Evolutionary conservation across 2,329 filamentous ascomycete genomes (phyloP).

Genomic region (Hypoxylon sp.): DNA sequence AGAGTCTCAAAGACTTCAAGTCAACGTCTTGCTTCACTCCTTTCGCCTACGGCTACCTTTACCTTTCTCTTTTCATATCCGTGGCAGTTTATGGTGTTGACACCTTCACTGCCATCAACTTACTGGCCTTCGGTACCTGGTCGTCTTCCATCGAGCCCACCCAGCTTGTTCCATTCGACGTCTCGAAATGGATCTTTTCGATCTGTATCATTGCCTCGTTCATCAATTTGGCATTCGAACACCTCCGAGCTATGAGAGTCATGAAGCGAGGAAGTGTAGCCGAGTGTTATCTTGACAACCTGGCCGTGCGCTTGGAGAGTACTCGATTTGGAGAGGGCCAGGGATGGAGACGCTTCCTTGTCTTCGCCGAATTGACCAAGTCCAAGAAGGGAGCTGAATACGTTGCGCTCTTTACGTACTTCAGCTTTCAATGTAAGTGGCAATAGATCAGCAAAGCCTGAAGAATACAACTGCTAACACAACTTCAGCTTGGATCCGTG

Average conservation of each 20-base stretch:
- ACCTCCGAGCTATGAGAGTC: conserved; percentile 80
- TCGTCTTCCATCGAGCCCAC: conserved; percentile 83
- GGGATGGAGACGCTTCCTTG: conserved; percentile 91
- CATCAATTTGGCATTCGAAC: conserved; percentile 82
- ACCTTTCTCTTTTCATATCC: conserved; percentile 81
- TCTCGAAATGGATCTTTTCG: conserved; percentile 96
- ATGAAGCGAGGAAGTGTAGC: conserved; percentile 88
- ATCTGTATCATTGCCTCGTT: conserved; percentile 92
- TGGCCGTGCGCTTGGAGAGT: conserved; percentile 87
- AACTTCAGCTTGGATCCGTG: conserved; percentile 80
- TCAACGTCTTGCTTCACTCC: conserved; percentile 80
- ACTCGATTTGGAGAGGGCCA: conserved; percentile 78
- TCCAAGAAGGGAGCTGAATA: conserved; percentile 92
- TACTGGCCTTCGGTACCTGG: conserved; percentile 91
- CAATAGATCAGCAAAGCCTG: neutral
- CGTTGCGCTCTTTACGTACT: conserved; percentile 90
- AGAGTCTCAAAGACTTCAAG: conserved; percentile 80
- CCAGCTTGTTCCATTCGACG: conserved; percentile 73
- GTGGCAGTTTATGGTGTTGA: conserved; percentile 89
- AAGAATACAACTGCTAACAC: conserved; percentile 37
- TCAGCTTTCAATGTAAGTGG: conserved; percentile 72
- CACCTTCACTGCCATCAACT: conserved; percentile 91
- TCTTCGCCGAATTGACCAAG: conserved; percentile 91
- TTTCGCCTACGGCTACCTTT: conserved; percentile 87
- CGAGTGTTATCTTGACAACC: conserved; percentile 88